Percentiles rank a stretch among this genome's conserved stretches.
Conservation (phyloP, 805 yeast species). For the Monosporozyma servazzii region DNA sequence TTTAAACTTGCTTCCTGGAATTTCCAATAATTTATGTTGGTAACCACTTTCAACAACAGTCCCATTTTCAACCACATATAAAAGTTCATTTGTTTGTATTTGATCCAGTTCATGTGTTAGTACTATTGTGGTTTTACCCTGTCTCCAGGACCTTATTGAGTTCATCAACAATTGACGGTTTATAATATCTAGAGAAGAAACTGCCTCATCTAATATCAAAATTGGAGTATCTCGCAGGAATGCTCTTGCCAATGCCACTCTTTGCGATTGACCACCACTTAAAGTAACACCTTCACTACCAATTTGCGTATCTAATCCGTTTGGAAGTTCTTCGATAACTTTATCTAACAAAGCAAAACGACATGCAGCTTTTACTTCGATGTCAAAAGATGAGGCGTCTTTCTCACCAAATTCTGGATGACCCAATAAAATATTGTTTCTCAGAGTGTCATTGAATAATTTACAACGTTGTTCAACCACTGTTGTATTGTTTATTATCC, state of each 20-base stretch:
- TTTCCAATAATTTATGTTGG: conserved; percentile 27
- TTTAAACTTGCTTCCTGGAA: conserved; percentile 7
- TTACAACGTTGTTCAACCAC: conserved; percentile 65
- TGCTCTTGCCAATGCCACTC: conserved; percentile 80
- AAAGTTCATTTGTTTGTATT: conserved; percentile 47
- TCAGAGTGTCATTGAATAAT: conserved; percentile 54
- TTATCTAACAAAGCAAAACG: conserved; percentile 44
- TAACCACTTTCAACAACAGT: conserved; percentile 37
- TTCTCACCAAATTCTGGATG: conserved; percentile 14
- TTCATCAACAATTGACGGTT: conserved; percentile 39
- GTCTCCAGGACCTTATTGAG: conserved; percentile 51
- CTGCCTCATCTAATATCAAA: conserved; percentile 75
- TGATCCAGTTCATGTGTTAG: conserved; percentile 69
- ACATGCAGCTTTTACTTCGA: conserved; percentile 35
- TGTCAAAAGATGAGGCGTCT: neutral
- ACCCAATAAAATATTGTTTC: conserved; percentile 56
- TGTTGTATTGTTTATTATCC: conserved; percentile 57
- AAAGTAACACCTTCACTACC: conserved; percentile 40
- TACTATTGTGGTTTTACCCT: conserved; percentile 63
- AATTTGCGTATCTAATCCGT: conserved; percentile 47
- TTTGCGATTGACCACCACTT: conserved; percentile 89
- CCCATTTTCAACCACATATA: conserved; percentile 56
- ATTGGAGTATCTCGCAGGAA: conserved; percentile 62
- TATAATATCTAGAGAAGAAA: conserved; percentile 65
- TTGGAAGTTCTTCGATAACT: conserved; percentile 39